phyloP scores from a whole-genome alignment of 2,329 filamentous ascomycete genomes.

The Basipetospora chlamydospora region DNA sequence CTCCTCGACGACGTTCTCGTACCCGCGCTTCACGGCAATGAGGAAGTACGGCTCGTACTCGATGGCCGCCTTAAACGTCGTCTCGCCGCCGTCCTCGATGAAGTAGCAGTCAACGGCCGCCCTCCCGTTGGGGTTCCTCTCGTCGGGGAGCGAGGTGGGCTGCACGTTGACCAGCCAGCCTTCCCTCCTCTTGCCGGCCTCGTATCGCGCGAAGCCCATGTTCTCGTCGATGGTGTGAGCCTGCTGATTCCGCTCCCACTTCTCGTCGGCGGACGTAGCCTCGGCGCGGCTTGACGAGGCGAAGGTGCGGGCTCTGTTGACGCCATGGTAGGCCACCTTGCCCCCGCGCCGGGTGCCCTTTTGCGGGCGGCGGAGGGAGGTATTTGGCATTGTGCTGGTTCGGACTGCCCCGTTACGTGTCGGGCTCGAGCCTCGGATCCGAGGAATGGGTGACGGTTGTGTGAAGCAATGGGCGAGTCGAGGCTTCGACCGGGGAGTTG shows the following conservation, averaged over 20 bases:
- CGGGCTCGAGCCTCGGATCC: too few relatives aligned
- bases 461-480: conserved; percentile 6
- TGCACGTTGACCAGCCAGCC: conserved; percentile 97
- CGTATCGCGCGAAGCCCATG: conserved; percentile 88
- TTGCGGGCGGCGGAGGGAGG: conserved; percentile 42
- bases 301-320: conserved; percentile 57
- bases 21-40: conserved; percentile 74
- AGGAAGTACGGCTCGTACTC: conserved; percentile 97
- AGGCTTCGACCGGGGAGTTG: background rate
- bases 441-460: too few relatives aligned
- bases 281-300: conserved; percentile 67
- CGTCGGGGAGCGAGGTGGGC: conserved; percentile 74
- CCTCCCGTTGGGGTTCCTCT: conserved; percentile 68
- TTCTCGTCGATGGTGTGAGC: conserved; percentile 84
- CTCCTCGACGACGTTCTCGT: conserved; percentile 89
- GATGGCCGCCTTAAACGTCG: conserved; percentile 88
- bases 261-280: conserved; percentile 83
- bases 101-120: conserved; percentile 96
- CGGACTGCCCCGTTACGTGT: too few relatives aligned
- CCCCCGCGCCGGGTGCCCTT: conserved; percentile 55
- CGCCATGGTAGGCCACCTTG: conserved; percentile 57
- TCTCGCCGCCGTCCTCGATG: conserved; percentile 55
- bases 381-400: conserved; percentile 44
- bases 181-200: conserved; percentile 64
- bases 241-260: conserved; percentile 69